Evolutionary conservation across 345 rosid species (phyloP), one percentile per base, ranked within the genome.

Genomic region (Bretschneidera sinensis): DNA sequence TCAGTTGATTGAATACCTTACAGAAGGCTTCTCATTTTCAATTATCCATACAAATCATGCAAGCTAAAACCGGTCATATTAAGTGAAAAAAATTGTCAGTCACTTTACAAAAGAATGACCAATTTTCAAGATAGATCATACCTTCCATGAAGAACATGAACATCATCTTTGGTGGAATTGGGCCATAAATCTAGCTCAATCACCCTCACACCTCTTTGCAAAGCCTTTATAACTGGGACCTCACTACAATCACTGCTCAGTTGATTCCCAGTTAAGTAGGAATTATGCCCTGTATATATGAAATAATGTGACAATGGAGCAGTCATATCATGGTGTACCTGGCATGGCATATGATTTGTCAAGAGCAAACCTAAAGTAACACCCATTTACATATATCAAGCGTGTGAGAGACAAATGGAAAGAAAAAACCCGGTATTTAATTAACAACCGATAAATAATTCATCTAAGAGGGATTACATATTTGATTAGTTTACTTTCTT

Each of bases 101-200:
- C 33, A 28, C 8, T 8, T 28, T 2, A 28, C 33, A 28, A 8
- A 28, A 28, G 33, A 28, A 8, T 28, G 33, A 28, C 8, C 33
- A 28, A 8, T 28, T 28, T 28, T 3, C 33, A 28, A 8, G 5
- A 34, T 25, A 16, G 50, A 18, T 22, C 21, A 18, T 63, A 95
- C 97, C 99, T 80, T 73, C 99, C 99, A 47, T 95, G 99, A 62
- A 91, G 99, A 59, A 95, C 95, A 69, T 71, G 77, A 64, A 95
- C 78, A 25, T 81, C 87, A 48, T 85, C 85, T 57, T 80, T 84
- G 16, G 78, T 60, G 25, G 96, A 90, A 70, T 80, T 81, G 17
- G 97, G 99, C 97, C 99, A 95, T 62, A 95, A 61, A 81, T 95
- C 99, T 15, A 95, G 80, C 65, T 95, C 96, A 6, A 95, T 91